Conservation (phyloP, 2,329 filamentous ascomycete genomes). For the Triangularia verruculosa region DNA sequence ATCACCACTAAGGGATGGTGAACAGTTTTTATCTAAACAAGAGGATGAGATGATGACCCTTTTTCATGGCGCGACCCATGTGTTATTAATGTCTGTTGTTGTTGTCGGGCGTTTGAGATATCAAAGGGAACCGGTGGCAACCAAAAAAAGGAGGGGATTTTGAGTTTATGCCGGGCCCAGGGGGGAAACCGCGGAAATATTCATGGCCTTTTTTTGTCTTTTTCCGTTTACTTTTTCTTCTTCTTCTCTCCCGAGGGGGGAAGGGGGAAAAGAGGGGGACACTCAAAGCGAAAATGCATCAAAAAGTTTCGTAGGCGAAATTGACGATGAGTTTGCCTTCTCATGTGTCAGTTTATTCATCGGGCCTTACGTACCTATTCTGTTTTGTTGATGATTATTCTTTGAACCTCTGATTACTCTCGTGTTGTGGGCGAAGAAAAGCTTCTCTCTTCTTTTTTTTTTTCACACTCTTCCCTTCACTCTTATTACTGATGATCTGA, state of each 20-base stretch:
- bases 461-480: not conserved
- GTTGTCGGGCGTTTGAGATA: not conserved
- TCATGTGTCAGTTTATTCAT: not conserved
- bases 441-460: too few relatives aligned
- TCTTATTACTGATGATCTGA: not conserved
- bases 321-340: not conserved
- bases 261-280: not conserved
- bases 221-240: not conserved
- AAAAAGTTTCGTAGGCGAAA: not conserved
- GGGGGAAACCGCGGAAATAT: not conserved
- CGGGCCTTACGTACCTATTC: not conserved
- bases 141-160: not conserved
- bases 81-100: not conserved
- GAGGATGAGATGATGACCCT: constrained; percentile 6
- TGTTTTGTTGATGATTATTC: too few relatives aligned
- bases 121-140: constrained; percentile 1
- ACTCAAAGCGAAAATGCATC: not conserved
- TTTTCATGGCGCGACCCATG: not conserved
- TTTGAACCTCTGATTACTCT: constrained; percentile 2
- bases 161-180: not conserved
- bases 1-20: constrained; percentile 36
- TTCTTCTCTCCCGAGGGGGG: not conserved
- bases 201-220: not conserved
- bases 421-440: constrained; percentile 7
- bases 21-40: not conserved